These are phyloP conservation scores for Ustilago bromivora DNA, from an alignment of 1,284 basidiomycete genomes.

Conservation along the genomic window DNA sequence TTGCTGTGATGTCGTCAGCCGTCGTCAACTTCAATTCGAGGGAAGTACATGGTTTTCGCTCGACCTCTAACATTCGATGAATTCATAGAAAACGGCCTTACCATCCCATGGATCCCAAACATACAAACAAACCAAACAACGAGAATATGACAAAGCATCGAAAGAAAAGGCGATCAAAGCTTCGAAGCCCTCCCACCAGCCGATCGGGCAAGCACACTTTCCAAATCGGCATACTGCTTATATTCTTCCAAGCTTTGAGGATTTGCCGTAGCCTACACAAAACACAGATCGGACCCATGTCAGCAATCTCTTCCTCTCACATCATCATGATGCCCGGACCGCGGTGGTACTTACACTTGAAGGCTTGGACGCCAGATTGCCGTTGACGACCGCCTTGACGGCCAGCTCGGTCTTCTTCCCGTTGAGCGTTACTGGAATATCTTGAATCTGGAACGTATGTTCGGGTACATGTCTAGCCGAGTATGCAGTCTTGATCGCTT, in stretches of 20 bases:
- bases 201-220: constrained; percentile 28
- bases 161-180: constrained; percentile 14
- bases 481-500: constrained; percentile 54
- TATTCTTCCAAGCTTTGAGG: constrained; percentile 47
- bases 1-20: not conserved
- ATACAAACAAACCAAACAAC: not conserved
- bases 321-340: not conserved
- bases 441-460: constrained; percentile 58
- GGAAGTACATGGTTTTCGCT: not conserved
- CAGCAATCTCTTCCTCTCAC: constrained; percentile 2
- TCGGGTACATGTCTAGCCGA: constrained; percentile 65
- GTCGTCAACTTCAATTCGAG: not conserved
- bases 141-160: not conserved
- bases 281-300: not conserved
- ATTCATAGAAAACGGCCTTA: too few relatives aligned
- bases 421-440: constrained; percentile 56
- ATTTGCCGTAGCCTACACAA: constrained; percentile 44
- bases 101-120: not conserved
- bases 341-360: constrained; percentile 28
- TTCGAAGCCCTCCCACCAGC: constrained; percentile 14
- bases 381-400: constrained; percentile 60
- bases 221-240: constrained; percentile 48
- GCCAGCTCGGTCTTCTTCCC: constrained; percentile 64
- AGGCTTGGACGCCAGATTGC: constrained; percentile 42
- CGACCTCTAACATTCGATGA: not conserved